phyloP scores from a whole-genome alignment of 2,329 filamentous ascomycete species.

The Ophiocordyceps robertsii region DNA sequence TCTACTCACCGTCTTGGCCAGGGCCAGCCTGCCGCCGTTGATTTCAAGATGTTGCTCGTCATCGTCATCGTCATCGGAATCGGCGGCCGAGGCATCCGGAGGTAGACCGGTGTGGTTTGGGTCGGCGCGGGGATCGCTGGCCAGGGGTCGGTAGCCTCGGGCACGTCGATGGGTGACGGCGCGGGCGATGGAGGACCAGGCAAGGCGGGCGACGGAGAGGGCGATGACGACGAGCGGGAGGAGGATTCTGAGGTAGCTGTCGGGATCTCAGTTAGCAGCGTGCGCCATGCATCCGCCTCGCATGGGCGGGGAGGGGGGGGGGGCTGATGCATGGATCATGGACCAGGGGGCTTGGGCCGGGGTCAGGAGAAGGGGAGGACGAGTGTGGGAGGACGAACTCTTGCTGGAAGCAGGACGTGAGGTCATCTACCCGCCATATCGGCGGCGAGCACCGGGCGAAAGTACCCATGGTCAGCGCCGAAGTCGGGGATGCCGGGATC shows the following conservation, averaged over 20 bases:
- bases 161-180: slow-evolving; percentile 34
- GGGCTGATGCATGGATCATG: neutral
- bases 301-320: slow-evolving; percentile 1
- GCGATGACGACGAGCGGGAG: slow-evolving; percentile 61
- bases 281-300: neutral
- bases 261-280: neutral
- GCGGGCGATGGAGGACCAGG: slow-evolving; percentile 41
- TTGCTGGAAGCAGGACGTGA: slow-evolving; percentile 48
- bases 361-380: neutral
- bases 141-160: slow-evolving; percentile 43
- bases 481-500: slow-evolving; percentile 1
- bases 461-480: slow-evolving; percentile 19
- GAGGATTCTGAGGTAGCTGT: slow-evolving; percentile 45
- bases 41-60: slow-evolving; percentile 39
- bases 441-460: slow-evolving; percentile 43
- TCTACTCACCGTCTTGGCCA: slow-evolving; percentile 47
- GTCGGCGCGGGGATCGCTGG: slow-evolving; percentile 24
- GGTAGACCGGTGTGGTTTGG: slow-evolving; percentile 39
- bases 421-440: slow-evolving; percentile 51
- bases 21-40: slow-evolving; percentile 39
- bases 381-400: slow-evolving; percentile 39
- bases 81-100: slow-evolving; percentile 31
- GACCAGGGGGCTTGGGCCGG: neutral
- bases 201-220: slow-evolving; percentile 56
- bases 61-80: slow-evolving; percentile 45